phyloP scores from a whole-genome alignment of 106 monocot species.

The Acorus calamus region DNA sequence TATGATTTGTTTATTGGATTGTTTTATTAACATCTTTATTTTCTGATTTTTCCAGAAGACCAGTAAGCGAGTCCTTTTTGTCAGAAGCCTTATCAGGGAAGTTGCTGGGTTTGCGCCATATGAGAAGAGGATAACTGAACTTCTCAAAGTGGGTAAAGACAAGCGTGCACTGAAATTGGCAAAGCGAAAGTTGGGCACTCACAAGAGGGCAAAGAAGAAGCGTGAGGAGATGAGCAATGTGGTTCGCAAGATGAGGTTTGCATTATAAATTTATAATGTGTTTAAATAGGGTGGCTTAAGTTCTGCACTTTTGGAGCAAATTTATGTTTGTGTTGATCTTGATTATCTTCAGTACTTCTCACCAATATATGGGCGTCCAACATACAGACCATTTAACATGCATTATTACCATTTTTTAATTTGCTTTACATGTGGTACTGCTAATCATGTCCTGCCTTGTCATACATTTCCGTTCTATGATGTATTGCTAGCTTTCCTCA shows the following conservation, averaged over 20 bases:
- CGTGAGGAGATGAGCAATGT: conserved; percentile 61
- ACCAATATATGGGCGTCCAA: too few relatives aligned
- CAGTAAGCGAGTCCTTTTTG: conserved; percentile 48
- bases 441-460: too few relatives aligned
- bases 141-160: conserved; percentile 53
- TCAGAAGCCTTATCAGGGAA: conserved; percentile 48
- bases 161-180: conserved; percentile 54
- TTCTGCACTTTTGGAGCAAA: too few relatives aligned
- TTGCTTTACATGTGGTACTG: too few relatives aligned
- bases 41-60: conserved; percentile 21
- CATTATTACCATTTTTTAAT: too few relatives aligned
- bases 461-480: too few relatives aligned
- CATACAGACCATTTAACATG: too few relatives aligned
- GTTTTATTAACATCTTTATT: neutral
- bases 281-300: too few relatives aligned
- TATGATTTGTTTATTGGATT: neutral
- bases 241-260: conserved; percentile 54
- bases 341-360: too few relatives aligned
- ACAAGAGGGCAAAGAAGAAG: conserved; percentile 61
- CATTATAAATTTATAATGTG: too few relatives aligned
- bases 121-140: conserved; percentile 56
- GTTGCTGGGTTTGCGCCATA: conserved; percentile 65
- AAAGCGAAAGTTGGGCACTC: conserved; percentile 48
- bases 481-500: too few relatives aligned
- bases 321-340: too few relatives aligned